Evolutionary conservation across 495 filamentous ascomycete species (phyloP).

Genomic region (Penicillium daleae): DNA sequence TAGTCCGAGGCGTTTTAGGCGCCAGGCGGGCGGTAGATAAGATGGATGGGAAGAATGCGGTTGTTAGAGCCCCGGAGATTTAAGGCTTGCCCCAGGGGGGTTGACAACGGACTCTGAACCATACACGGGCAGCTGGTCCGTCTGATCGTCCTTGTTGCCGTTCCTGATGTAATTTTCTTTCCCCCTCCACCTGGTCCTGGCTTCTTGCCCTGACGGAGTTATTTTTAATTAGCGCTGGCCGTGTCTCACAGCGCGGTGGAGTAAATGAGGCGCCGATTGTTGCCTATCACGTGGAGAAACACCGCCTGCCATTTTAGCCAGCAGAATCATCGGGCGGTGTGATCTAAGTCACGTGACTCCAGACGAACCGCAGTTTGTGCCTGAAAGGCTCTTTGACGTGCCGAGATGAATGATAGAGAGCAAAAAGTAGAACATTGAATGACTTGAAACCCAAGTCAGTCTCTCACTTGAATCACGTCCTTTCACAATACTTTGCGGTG

Average conservation of each 20-base stretch:
- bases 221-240: conserved; percentile 33
- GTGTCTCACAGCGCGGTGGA: conserved; percentile 29
- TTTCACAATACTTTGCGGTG: not conserved
- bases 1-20: conserved; percentile 4
- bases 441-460: not conserved
- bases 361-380: conserved; percentile 4
- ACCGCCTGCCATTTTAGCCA: conserved; percentile 12
- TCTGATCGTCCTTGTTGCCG: conserved; percentile 12
- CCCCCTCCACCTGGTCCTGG: not conserved
- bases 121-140: conserved; percentile 15
- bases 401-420: not conserved
- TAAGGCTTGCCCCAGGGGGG: conserved; percentile 9
- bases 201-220: conserved; percentile 14
- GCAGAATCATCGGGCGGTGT: conserved; percentile 13
- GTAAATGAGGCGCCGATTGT: conserved; percentile 7
- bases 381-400: not conserved
- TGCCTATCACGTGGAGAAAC: not conserved
- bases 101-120: conserved; percentile 8
- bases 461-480: not conserved
- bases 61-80: conserved; percentile 22
- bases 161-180: conserved; percentile 1
- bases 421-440: not conserved
- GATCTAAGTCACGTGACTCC: conserved; percentile 3
- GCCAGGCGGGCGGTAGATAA: conserved; percentile 18
- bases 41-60: conserved; percentile 24